These are phyloP conservation scores for Ophiostoma populinum DNA, from an alignment of 2,329 filamentous ascomycete genomes.

Conservation along the genomic window DNA sequence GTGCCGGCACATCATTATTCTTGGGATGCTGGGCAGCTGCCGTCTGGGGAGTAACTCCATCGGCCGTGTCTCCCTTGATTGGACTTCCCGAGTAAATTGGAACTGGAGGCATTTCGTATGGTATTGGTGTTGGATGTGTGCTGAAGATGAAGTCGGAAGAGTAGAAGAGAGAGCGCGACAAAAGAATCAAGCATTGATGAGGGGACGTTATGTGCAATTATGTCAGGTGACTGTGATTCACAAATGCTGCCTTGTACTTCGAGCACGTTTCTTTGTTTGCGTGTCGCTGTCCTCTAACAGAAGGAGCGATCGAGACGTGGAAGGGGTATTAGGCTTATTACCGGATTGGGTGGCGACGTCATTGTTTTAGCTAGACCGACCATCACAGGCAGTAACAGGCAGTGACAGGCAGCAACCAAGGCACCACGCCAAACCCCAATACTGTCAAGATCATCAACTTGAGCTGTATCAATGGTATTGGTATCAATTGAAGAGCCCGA, in stretches of 20 bases:
- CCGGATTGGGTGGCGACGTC: slow-evolving; percentile 7
- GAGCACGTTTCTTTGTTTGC: slow-evolving; percentile 1
- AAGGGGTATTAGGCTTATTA: not conserved
- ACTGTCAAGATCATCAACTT: no score
- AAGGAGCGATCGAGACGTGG: not conserved
- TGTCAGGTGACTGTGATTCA: not conserved
- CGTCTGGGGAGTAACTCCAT: slow-evolving; percentile 30
- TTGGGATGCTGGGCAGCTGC: not conserved
- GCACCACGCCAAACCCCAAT: no score
- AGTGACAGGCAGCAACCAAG: no score
- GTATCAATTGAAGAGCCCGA: no score
- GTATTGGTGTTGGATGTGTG: not conserved
- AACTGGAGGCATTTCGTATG: slow-evolving; percentile 37
- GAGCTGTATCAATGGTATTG: no score
- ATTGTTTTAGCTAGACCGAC: slow-evolving; percentile 7
- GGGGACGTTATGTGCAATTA: not conserved
- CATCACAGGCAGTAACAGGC: not conserved
- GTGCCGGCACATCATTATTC: slow-evolving; percentile 10
- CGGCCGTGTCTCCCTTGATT: slow-evolving; percentile 37
- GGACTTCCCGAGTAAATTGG: slow-evolving; percentile 41
- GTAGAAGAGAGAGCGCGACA: not conserved
- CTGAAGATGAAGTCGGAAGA: no score
- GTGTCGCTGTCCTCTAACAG: not conserved
- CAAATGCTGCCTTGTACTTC: not conserved
- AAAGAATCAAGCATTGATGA: not conserved